Conservation (phyloP, 1,139 yeast genomes). For the Hyphopichia burtonii region DNA sequence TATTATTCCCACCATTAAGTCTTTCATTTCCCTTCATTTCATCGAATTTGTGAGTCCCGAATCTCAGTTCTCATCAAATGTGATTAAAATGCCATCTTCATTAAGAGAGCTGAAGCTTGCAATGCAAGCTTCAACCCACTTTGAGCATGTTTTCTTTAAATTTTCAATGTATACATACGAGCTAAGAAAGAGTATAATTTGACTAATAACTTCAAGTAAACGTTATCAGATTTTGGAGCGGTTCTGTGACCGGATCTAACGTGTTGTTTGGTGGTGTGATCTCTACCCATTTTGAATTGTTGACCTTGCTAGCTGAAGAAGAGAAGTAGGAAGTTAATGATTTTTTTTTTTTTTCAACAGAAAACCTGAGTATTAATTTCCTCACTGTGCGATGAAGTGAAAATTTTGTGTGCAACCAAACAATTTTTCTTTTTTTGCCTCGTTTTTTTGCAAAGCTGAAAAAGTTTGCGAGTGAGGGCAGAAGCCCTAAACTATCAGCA, state of each 20-base stretch:
- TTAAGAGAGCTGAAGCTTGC: too few relatives aligned
- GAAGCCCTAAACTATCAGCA: background rate
- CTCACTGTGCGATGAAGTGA: background rate
- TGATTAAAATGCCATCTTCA: constrained; percentile 1
- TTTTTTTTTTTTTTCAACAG: background rate
- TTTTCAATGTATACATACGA: constrained; percentile 70
- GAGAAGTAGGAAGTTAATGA: constrained; percentile 2
- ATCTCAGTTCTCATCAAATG: background rate
- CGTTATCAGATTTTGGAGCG: constrained; percentile 99
- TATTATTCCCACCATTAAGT: background rate
- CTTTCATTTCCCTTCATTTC: background rate
- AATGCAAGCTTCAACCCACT: background rate
- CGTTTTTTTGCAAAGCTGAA: too few relatives aligned
- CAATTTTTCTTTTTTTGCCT: too few relatives aligned
- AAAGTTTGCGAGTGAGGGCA: constrained; percentile 1
- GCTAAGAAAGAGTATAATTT: constrained; percentile 98
- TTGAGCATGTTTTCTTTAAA: background rate
- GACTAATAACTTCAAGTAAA: constrained; percentile 96
- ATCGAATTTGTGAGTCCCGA: background rate
- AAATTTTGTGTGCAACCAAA: background rate
- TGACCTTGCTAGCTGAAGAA: constrained; percentile 11
- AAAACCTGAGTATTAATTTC: constrained; percentile 5
- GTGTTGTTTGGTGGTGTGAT: constrained; percentile 96
- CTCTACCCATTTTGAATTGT: constrained; percentile 82
- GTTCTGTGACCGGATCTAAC: constrained; percentile 93